Base-by-base conservation (phyloP, 2,329 filamentous ascomycete genomes). In the Didymella keratinophila region DNA sequence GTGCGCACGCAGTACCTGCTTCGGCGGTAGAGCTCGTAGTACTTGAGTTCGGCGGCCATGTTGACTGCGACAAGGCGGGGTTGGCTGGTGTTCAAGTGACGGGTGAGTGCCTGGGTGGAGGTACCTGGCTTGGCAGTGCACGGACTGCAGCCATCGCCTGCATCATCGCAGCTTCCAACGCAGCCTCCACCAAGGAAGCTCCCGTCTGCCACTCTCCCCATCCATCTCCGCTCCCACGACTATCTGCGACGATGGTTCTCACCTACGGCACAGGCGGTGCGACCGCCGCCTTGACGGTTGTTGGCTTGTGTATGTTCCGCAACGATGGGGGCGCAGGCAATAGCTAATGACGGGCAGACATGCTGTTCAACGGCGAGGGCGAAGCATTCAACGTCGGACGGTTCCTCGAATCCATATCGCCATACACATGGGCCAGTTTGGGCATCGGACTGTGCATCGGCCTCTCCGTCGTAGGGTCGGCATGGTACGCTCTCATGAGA, bases 281-380 rank as follows among this genome's bases (percentile, higher is more conserved):
- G 74, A 84, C 85, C 70, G 84, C 87, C 69, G 87, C 90, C 73
- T 81, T 93, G 71, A 81, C 85, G 57, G 83, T 95, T 60, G 87
- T 93, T 71, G 91, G 89, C 84, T 83, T 87, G 78, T 95, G 92
- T 96, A 86, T 79, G 91, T 81, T 49, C 43, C 25, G 52, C 60
- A 55, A 48, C 34, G 41, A 30, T 44, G 30, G 41, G 54, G 61
- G 51, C 50, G 56, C 57, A 67, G 64, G 72, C 70, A 62, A 58
- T 67, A 61, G 70, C 75, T 77, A 69, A 78, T 51, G 39, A 46
- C 53, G 42, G 36, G 47, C 78, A 99, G 95, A 99, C 81, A 96
- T 99, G 92, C 92, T 99, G 78, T 97, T 99, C 78, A 96, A 95
- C 74, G 93, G 92, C 75, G 93, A 91, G 78, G 95, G 96, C 76